Percentiles rank a stretch among this genome's conserved stretches.
Conservation (phyloP, 441 rosid genomes). For the Mallotus japonicus region DNA sequence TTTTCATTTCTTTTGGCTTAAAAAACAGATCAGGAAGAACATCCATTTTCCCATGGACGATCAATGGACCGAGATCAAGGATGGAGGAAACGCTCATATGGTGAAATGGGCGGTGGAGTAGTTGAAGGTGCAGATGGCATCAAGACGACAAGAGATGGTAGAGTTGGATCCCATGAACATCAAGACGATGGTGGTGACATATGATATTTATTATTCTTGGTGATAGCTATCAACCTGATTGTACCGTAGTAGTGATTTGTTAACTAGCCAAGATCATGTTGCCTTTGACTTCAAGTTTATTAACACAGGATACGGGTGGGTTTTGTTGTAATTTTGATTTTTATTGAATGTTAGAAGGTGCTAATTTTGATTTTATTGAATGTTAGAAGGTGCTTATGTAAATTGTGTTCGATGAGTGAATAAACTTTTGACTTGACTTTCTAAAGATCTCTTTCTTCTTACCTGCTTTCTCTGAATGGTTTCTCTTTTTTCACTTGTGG, state of each 20-base stretch:
- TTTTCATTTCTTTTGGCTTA: slow-evolving; percentile 25
- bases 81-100: slow-evolving; percentile 37
- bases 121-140: too few species aligned
- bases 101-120: slow-evolving; percentile 7
- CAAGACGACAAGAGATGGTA: slow-evolving; percentile 19
- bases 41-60: slow-evolving; percentile 33
- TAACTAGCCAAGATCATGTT: too few species aligned
- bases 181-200: slow-evolving; percentile 14
- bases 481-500: not conserved
- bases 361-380: not conserved
- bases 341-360: slow-evolving; percentile 2
- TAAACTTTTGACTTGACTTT: not conserved
- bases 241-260: slow-evolving; percentile 21
- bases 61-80: slow-evolving; percentile 34
- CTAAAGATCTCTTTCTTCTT: not conserved
- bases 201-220: not conserved
- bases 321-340: slow-evolving; percentile 25
- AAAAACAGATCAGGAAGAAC: slow-evolving; percentile 51
- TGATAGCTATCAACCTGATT: slow-evolving; percentile 1
- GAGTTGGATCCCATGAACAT: slow-evolving; percentile 19
- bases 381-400: slow-evolving; percentile 24
- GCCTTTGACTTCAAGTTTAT: not conserved
- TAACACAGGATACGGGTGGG: slow-evolving; percentile 7
- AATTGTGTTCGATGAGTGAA: slow-evolving; percentile 8
- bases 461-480: not conserved